Evolutionary conservation across 192 early-diverging fungal genomes (phyloP).

Genomic region (Podila horticola): DNA sequence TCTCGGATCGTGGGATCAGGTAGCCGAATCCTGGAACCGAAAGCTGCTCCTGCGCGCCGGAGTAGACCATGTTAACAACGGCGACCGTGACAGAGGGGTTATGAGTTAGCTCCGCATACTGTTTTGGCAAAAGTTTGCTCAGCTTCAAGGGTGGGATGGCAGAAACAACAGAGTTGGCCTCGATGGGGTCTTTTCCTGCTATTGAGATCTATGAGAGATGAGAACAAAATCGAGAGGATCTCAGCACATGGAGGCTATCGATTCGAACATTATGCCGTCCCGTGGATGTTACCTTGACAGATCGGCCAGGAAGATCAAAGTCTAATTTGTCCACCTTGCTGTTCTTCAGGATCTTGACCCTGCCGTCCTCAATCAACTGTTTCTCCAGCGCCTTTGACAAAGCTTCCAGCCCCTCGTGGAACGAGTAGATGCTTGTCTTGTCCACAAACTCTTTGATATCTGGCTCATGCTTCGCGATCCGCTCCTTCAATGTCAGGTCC

Average conservation of each 20-base stretch:
- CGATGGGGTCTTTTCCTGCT: slow-evolving; percentile 41
- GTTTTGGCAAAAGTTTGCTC: slow-evolving; percentile 28
- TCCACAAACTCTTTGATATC: slow-evolving; percentile 70
- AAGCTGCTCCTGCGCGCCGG: slow-evolving; percentile 53
- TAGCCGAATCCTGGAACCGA: slow-evolving; percentile 91
- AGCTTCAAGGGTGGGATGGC: slow-evolving; percentile 67
- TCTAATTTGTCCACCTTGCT: slow-evolving; percentile 56
- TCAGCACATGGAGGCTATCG: neutral
- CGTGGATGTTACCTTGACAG: slow-evolving; percentile 50
- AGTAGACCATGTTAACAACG: slow-evolving; percentile 85
- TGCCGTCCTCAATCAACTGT: slow-evolving; percentile 58
- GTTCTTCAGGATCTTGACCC: slow-evolving; percentile 67
- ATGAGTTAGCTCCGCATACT: slow-evolving; percentile 58
- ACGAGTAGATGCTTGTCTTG: slow-evolving; percentile 82
- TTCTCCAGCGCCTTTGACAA: slow-evolving; percentile 67
- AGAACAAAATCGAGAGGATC: neutral
- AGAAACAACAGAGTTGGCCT: slow-evolving; percentile 72
- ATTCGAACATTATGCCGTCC: no score
- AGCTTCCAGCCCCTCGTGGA: slow-evolving; percentile 81
- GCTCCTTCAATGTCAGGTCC: slow-evolving; percentile 44
- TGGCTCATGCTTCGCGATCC: slow-evolving; percentile 39
- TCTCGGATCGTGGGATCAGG: slow-evolving; percentile 78
- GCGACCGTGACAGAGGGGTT: slow-evolving; percentile 83
- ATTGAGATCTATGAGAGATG: slow-evolving; percentile 25
- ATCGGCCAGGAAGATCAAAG: slow-evolving; percentile 27